phyloP scores from a whole-genome alignment of 2,329 filamentous ascomycete genomes.

The Fusarium pininemorale region DNA sequence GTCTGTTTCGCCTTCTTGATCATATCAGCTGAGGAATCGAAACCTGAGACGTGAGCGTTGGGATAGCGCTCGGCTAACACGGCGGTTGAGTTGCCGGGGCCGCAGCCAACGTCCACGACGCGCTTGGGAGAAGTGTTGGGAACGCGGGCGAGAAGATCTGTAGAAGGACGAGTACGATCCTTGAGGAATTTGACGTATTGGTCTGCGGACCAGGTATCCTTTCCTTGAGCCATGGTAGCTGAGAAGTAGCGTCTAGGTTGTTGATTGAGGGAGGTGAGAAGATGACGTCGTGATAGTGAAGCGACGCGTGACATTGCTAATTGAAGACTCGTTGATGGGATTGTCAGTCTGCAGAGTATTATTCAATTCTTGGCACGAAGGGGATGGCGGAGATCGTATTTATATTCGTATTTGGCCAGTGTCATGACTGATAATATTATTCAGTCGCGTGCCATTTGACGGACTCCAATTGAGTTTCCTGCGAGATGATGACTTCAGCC shows the following conservation, averaged over 20 bases:
- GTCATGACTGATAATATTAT: neutral
- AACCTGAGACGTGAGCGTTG: constrained; percentile 55
- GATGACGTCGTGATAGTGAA: constrained; percentile 13
- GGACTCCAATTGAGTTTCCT: neutral
- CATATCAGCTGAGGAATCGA: constrained; percentile 67
- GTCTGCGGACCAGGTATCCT: constrained; percentile 58
- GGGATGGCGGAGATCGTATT: fast-evolving
- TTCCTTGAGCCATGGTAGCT: constrained; percentile 9
- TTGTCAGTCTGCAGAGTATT: neutral
- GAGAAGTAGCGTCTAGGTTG: constrained; percentile 1
- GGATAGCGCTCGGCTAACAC: constrained; percentile 60
- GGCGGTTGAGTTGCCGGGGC: constrained; percentile 66
- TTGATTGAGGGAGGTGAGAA: neutral
- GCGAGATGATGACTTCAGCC: neutral
- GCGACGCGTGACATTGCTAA: neutral
- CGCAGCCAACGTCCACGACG: constrained; percentile 68
- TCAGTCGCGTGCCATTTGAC: neutral
- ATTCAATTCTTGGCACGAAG: fast-evolving
- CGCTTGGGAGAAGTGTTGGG: constrained; percentile 50
- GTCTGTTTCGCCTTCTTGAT: constrained; percentile 55
- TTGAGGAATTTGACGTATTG: constrained; percentile 66
- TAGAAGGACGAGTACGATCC: constrained; percentile 62
- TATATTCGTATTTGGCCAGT: neutral
- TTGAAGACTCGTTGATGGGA: neutral
- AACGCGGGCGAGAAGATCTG: constrained; percentile 62